These are phyloP conservation scores for Dioscorea dumetorum DNA, from an alignment of 106 monocot genomes.

Conservation along the genomic window DNA sequence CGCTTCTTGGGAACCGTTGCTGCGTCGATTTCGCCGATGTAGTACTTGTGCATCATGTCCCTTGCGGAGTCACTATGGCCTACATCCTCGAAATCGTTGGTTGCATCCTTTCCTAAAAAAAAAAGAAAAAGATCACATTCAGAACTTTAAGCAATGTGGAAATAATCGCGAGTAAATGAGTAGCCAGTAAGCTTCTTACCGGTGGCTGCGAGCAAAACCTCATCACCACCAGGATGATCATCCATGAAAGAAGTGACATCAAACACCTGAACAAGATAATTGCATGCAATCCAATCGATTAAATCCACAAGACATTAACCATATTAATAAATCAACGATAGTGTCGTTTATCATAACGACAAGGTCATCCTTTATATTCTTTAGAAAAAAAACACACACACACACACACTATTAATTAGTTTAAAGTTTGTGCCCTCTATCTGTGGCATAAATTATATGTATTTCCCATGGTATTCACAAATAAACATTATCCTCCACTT, in stretches of 20 bases:
- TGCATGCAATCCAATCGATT: too few relatives aligned
- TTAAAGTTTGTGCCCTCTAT: too few relatives aligned
- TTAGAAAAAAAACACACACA: too few relatives aligned
- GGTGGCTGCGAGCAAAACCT: slow-evolving; percentile 38
- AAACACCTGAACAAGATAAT: slow-evolving; percentile 25
- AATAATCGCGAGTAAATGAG: neutral
- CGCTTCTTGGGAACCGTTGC: slow-evolving; percentile 27
- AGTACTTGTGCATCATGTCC: slow-evolving; percentile 47
- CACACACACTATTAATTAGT: too few relatives aligned
- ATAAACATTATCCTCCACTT: too few relatives aligned
- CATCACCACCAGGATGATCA: slow-evolving; percentile 54
- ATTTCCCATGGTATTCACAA: too few relatives aligned
- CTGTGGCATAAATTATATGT: too few relatives aligned
- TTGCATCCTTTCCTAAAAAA: slow-evolving; percentile 55
- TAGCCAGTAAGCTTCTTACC: slow-evolving; percentile 12
- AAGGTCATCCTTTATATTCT: too few relatives aligned
- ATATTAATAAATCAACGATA: too few relatives aligned
- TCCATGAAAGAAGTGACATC: slow-evolving; percentile 46
- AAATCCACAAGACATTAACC: too few relatives aligned
- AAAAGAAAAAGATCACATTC: neutral
- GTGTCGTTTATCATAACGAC: too few relatives aligned
- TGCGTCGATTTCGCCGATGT: slow-evolving; percentile 39
- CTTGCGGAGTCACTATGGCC: slow-evolving; percentile 47
- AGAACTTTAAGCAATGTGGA: neutral
- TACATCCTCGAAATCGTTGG: slow-evolving; percentile 55